phyloP scores from a whole-genome alignment of 306 rosid species.

The Pueraria montana region DNA sequence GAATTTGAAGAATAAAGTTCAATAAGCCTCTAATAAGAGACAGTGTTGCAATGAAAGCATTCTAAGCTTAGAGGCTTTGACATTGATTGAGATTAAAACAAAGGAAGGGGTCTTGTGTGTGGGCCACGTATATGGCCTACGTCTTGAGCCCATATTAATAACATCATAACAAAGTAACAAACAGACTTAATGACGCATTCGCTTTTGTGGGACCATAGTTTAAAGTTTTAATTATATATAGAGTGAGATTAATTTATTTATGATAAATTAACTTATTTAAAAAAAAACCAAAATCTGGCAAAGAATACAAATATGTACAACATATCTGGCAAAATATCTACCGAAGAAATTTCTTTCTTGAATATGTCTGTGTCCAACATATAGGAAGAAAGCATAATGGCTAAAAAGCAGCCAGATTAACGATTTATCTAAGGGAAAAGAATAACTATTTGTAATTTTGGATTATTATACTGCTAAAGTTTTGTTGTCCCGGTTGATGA shows the following conservation, averaged over 20 bases:
- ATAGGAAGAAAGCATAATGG: too few relatives aligned
- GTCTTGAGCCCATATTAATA: conserved; percentile 55
- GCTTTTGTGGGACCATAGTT: not conserved
- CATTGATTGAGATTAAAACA: too few relatives aligned
- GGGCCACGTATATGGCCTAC: conserved; percentile 42
- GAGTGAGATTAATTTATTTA: not conserved
- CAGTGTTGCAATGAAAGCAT: not conserved
- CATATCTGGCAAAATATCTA: not conserved
- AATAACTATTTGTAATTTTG: too few relatives aligned
- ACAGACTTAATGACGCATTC: conserved; percentile 44
- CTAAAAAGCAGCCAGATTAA: too few relatives aligned
- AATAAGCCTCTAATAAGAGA: not conserved
- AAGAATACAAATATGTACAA: not conserved
- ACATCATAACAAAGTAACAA: conserved; percentile 40
- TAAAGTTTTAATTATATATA: not conserved
- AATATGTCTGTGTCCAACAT: not conserved
- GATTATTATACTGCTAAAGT: too few relatives aligned
- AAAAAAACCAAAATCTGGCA: not conserved
- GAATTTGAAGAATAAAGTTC: not conserved
- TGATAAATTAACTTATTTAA: not conserved
- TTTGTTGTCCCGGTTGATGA: too few relatives aligned
- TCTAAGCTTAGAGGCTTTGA: not conserved
- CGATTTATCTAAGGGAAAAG: too few relatives aligned
- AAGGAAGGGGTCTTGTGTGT: conserved; percentile 22
- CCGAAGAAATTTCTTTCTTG: not conserved